phyloP scores from a whole-genome alignment of 257 asterid genomes.

The Scutellaria minor region DNA sequence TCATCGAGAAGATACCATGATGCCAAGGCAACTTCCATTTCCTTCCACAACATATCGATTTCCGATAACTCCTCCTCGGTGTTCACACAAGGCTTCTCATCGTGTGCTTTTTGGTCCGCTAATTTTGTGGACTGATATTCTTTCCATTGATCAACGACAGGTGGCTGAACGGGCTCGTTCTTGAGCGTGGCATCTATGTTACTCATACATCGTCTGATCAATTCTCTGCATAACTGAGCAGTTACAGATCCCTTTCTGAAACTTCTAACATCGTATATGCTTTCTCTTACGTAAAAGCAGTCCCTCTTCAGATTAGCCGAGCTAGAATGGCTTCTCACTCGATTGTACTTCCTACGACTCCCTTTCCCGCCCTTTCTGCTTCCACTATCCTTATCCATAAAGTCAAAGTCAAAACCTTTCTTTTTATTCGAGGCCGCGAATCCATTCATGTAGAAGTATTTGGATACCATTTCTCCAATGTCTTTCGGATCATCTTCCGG shows the following conservation, averaged over 20 bases:
- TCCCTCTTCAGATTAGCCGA: conserved; percentile 53
- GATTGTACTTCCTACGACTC: conserved; percentile 44
- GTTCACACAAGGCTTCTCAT: conserved; percentile 40
- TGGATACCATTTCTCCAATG: conserved; percentile 58
- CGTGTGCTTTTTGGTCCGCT: conserved; percentile 38
- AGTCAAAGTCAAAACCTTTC: conserved; percentile 48
- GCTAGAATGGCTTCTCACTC: conserved; percentile 39
- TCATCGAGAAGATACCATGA: conserved; percentile 82
- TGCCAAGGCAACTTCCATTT: conserved; percentile 92
- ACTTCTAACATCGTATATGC: conserved; percentile 80
- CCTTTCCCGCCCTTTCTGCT: conserved; percentile 41
- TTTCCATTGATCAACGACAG: conserved; percentile 85
- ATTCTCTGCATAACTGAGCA: conserved; percentile 82
- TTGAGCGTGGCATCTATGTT: conserved; percentile 81
- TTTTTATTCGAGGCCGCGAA: conserved; percentile 50
- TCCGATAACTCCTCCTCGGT: conserved; percentile 78
- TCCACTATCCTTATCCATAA: conserved; percentile 53
- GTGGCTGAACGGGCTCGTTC: conserved; percentile 76
- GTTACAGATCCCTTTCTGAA: conserved; percentile 73
- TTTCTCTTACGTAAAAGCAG: conserved; percentile 75
- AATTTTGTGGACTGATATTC: conserved; percentile 60
- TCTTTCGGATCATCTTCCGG: conserved; percentile 51
- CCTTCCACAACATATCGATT: conserved; percentile 89
- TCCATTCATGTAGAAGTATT: conserved; percentile 57
- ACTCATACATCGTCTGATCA: conserved; percentile 80